Conservation (phyloP, 1,284 basidiomycete genomes). For the Puccinia coronata region DNA sequence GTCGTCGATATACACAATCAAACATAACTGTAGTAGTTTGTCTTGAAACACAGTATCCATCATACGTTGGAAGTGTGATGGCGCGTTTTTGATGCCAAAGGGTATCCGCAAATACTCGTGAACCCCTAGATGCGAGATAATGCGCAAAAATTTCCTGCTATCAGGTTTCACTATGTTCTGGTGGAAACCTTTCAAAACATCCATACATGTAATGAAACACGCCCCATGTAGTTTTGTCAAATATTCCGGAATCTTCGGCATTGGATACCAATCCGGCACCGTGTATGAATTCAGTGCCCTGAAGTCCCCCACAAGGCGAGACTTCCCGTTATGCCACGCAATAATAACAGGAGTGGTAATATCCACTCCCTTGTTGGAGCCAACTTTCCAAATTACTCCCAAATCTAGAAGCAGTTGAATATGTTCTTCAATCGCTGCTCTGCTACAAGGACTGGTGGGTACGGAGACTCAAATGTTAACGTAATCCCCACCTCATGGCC, state of each 20-base stretch:
- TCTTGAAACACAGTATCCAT: not conserved
- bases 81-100: constrained; percentile 20
- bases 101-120: constrained; percentile 6
- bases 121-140: not conserved
- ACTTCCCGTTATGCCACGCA: constrained; percentile 7
- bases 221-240: not conserved
- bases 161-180: not conserved
- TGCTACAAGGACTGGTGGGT: not conserved
- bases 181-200: constrained; percentile 1
- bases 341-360: constrained; percentile 1
- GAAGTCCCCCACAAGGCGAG: not conserved
- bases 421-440: not conserved
- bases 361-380: not conserved
- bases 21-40: not conserved
- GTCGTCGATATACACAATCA: constrained; percentile 34
- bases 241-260: not conserved
- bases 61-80: constrained; percentile 23
- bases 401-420: not conserved
- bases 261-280: not conserved
- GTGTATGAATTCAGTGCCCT: not conserved
- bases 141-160: not conserved
- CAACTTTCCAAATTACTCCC: not conserved
- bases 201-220: not conserved
- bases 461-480: not conserved
- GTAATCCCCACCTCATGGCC: not conserved